A percentile compares a stretch with the other conserved stretches of the same genome.
Evolutionary conservation across 169 alveolate genomes (phyloP).

Genomic region (Plasmodium reichenowi): DNA sequence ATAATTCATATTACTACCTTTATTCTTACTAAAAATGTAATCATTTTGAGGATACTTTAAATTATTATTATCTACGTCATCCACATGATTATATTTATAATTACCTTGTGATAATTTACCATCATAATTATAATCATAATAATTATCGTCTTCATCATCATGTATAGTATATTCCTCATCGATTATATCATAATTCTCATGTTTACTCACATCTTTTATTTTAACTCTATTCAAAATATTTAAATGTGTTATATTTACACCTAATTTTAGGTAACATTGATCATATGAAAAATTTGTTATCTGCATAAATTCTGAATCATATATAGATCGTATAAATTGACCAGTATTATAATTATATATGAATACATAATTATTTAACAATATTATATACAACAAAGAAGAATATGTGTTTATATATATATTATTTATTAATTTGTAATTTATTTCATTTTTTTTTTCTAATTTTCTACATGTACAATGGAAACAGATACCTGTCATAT

Average conservation of each 20-base stretch:
- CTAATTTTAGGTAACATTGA: slow-evolving; percentile 20
- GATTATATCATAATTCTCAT: neutral
- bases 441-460: slow-evolving; percentile 75
- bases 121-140: neutral
- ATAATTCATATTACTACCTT: neutral
- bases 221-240: slow-evolving; percentile 39
- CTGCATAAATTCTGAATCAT: slow-evolving; percentile 34
- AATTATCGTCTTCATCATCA: neutral
- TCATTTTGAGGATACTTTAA: too few species aligned
- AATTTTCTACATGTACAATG: slow-evolving; percentile 64
- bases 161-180: neutral
- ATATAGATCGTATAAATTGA: slow-evolving; percentile 20
- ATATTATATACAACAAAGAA: slow-evolving; percentile 42
- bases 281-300: slow-evolving; percentile 21
- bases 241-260: slow-evolving; percentile 25
- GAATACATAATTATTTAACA: slow-evolving; percentile 28
- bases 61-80: too few species aligned
- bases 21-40: neutral
- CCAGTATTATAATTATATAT: slow-evolving; percentile 48
- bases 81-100: too few species aligned
- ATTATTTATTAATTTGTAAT: slow-evolving; percentile 63
- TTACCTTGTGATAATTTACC: too few species aligned
- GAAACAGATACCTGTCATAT: slow-evolving; percentile 54
- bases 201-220: neutral
- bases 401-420: slow-evolving; percentile 54